A percentile compares a stretch with the other conserved stretches of the same genome.
phyloP scores from a whole-genome alignment of 2,329 filamentous ascomycete genomes.

The Tolypocladium guangdongense region DNA sequence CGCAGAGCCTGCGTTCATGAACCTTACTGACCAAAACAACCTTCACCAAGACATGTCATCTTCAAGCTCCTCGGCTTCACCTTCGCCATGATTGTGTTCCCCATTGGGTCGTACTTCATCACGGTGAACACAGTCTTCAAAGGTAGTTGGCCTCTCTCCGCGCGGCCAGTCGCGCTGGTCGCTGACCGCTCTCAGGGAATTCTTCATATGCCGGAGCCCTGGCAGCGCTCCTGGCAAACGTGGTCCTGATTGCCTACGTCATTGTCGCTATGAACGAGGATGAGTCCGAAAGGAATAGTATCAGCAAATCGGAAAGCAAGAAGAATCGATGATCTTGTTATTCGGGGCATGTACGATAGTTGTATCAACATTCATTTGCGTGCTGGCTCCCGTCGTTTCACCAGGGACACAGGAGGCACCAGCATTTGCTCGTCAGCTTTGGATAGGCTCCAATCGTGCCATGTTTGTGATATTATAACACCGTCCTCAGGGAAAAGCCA shows the following conservation, averaged over 20 bases:
- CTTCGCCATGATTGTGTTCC: slow-evolving; percentile 77
- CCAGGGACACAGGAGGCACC: not conserved
- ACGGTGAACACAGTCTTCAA: slow-evolving; percentile 66
- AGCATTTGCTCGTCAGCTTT: not conserved
- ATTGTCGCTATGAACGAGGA: slow-evolving; percentile 89
- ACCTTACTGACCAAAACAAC: not conserved
- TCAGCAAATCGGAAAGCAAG: slow-evolving; percentile 32
- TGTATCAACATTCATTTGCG: not conserved
- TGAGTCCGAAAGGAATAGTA: slow-evolving; percentile 35
- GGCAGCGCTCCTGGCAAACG: slow-evolving; percentile 82
- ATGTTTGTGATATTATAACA: slow-evolving; percentile 7
- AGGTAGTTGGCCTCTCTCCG: slow-evolving; percentile 39
- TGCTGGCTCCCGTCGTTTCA: not conserved
- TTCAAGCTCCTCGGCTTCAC: slow-evolving; percentile 85
- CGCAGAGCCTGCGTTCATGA: not conserved
- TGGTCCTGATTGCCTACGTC: slow-evolving; percentile 83
- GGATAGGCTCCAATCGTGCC: not conserved
- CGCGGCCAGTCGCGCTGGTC: not conserved
- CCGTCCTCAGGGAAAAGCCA: slow-evolving; percentile 2
- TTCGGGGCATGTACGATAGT: not conserved
- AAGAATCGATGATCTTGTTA: slow-evolving; percentile 30
- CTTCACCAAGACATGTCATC: slow-evolving; percentile 58
- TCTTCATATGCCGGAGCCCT: slow-evolving; percentile 75
- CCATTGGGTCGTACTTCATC: slow-evolving; percentile 81
- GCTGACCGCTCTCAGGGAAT: slow-evolving; percentile 50